A percentile compares a stretch with the other conserved stretches of the same genome.
These are phyloP conservation scores for Stagonosporopsis vannaccii DNA, from an alignment of 2,329 filamentous ascomycete genomes.

Conservation along the genomic window DNA sequence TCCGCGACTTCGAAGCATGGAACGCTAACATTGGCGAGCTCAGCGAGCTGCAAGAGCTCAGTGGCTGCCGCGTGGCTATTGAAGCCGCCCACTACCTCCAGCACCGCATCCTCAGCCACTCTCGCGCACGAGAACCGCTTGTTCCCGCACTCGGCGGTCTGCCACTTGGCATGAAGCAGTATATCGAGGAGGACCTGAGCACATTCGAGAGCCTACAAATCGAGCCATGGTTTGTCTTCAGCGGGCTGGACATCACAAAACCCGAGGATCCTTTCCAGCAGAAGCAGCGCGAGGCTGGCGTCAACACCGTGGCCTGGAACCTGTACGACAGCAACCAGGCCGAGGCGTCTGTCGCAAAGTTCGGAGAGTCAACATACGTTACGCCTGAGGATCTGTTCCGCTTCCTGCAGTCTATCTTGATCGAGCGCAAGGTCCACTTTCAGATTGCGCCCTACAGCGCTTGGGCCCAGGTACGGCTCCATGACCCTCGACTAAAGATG, in stretches of 20 bases:
- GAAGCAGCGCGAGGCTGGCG: constrained; percentile 68
- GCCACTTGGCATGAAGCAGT: constrained; percentile 77
- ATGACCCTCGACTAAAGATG: constrained; percentile 1
- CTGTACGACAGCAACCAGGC: constrained; percentile 84
- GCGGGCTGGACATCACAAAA: constrained; percentile 81
- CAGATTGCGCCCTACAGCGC: constrained; percentile 87
- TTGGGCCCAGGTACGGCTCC: constrained; percentile 73
- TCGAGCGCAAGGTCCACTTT: constrained; percentile 73
- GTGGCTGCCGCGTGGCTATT: constrained; percentile 78
- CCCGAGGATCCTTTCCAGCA: constrained; percentile 67
- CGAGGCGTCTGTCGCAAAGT: constrained; percentile 81
- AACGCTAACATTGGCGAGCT: constrained; percentile 61
- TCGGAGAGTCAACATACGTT: constrained; percentile 76
- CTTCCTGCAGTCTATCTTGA: constrained; percentile 77
- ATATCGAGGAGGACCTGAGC: constrained; percentile 79
- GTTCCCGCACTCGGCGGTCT: constrained; percentile 88
- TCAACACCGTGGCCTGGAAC: constrained; percentile 82
- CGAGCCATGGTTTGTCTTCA: constrained; percentile 88
- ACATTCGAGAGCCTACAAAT: constrained; percentile 74
- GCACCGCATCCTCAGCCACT: constrained; percentile 66
- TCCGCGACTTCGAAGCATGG: constrained; percentile 64
- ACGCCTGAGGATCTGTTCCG: constrained; percentile 74
- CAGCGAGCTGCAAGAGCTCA: constrained; percentile 72
- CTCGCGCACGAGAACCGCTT: constrained; percentile 77
- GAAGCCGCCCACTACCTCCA: constrained; percentile 91